These are phyloP conservation scores for Orbilia javanica DNA, from an alignment of 2,329 filamentous ascomycete genomes.

Conservation along the genomic window DNA sequence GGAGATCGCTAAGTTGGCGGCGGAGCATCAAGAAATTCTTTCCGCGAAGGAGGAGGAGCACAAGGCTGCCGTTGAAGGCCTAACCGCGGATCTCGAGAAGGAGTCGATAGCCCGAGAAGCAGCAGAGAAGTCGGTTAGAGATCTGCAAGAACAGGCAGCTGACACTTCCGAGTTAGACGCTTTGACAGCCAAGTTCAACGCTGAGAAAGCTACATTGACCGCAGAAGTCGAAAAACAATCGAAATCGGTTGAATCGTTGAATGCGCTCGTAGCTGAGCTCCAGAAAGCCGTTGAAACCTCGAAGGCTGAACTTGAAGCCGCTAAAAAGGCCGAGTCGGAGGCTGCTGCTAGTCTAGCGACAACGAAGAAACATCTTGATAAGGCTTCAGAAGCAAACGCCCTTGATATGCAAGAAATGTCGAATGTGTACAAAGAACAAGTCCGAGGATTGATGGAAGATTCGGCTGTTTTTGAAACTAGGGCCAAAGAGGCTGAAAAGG, in stretches of 20 bases:
- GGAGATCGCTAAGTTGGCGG: conserved; percentile 26
- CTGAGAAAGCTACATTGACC: conserved; percentile 47
- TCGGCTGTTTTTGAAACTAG: conserved; percentile 18
- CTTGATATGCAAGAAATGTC: conserved; percentile 57
- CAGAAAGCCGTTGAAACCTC: conserved; percentile 32
- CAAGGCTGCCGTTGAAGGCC: conserved; percentile 36
- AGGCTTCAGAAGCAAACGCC: conserved; percentile 50
- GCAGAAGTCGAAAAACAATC: conserved; percentile 35
- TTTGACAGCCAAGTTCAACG: conserved; percentile 36
- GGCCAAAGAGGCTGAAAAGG: conserved; percentile 16
- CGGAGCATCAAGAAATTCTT: conserved; percentile 42
- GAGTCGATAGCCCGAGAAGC: conserved; percentile 51
- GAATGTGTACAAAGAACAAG: conserved; percentile 52
- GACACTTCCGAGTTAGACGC: conserved; percentile 46
- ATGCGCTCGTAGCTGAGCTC: conserved; percentile 33
- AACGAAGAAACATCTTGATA: conserved; percentile 49
- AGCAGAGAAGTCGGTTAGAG: conserved; percentile 38
- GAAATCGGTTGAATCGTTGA: conserved; percentile 45
- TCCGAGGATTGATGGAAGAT: conserved; percentile 36
- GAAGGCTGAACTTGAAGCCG: conserved; percentile 44
- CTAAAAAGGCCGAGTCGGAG: conserved; percentile 43
- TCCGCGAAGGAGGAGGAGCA: conserved; percentile 51
- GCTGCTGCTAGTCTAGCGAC: conserved; percentile 28
- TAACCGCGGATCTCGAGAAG: conserved; percentile 49
- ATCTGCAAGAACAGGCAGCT: conserved; percentile 52